These are phyloP conservation scores for Schizochytrium sp. DNA, from an alignment of 108 stramenopile species.

Conservation along the genomic window DNA sequence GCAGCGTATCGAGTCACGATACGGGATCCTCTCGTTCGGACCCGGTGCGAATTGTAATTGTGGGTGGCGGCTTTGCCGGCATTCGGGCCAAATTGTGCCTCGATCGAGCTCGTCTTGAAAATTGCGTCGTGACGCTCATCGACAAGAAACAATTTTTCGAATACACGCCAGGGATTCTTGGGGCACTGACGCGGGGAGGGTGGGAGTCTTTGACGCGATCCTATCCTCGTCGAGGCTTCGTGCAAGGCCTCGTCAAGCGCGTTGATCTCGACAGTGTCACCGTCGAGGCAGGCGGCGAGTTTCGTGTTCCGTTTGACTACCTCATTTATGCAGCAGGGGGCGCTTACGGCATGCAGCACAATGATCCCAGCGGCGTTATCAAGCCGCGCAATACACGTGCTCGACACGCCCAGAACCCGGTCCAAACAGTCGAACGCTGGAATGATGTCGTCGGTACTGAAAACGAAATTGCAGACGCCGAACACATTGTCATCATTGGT, in stretches of 20 bases:
- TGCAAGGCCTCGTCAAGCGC: background rate
- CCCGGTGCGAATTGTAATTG: background rate
- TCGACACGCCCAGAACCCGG: background rate
- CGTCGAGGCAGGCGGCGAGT: background rate
- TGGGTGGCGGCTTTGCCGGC: constrained; percentile 1
- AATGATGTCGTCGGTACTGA: background rate
- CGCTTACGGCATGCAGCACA: background rate
- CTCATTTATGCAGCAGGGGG: background rate
- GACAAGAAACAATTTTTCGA: background rate
- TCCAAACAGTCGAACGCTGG: background rate
- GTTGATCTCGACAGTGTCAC: background rate
- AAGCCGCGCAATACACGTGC: background rate
- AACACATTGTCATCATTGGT: background rate
- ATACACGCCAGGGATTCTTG: background rate
- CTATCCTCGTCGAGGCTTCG: background rate
- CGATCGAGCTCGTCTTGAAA: background rate
- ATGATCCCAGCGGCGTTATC: background rate
- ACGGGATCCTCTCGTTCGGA: background rate
- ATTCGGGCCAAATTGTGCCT: background rate
- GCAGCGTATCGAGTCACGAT: background rate
- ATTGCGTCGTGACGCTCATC: background rate
- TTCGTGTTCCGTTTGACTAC: background rate
- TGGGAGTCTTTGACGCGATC: background rate
- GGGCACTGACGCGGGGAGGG: background rate
- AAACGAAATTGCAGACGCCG: background rate